Evolutionary conservation across 768 basidiomycete genomes (phyloP).

Genomic region (Pulveroboletus sp.): DNA sequence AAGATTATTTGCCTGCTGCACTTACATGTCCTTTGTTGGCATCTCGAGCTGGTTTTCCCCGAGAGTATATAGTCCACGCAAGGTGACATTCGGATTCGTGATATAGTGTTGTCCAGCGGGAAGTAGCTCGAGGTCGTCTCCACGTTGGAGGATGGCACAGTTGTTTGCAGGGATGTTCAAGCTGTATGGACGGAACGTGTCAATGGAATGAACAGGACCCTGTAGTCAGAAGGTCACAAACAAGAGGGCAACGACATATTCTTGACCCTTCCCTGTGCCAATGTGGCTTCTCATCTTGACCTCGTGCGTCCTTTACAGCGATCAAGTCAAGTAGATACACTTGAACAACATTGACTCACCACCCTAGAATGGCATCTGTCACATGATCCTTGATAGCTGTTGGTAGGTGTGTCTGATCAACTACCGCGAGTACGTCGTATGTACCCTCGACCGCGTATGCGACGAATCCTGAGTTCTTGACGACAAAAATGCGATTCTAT

Average conservation of each 20-base stretch:
- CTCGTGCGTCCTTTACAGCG: conserved; percentile 51
- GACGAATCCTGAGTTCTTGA: conserved; percentile 76
- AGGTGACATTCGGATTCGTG: conserved; percentile 77
- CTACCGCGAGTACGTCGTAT: conserved; percentile 72
- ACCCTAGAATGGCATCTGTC: conserved; percentile 62
- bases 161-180: conserved; percentile 83
- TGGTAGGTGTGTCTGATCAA: conserved; percentile 79
- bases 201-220: background rate
- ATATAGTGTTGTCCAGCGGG: conserved; percentile 82
- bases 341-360: conserved; percentile 20
- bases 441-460: conserved; percentile 74
- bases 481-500: conserved; percentile 70
- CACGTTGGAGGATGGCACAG: conserved; percentile 79
- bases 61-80: conserved; percentile 74
- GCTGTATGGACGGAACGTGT: conserved; percentile 33
- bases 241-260: conserved; percentile 80
- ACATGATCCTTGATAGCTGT: conserved; percentile 54
- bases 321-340: background rate
- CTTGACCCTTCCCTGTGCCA: conserved; percentile 40
- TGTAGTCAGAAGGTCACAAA: conserved; percentile 24
- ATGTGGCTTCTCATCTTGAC: conserved; percentile 69
- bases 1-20: background rate
- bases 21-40: conserved; percentile 84
- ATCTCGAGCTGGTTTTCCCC: conserved; percentile 84
- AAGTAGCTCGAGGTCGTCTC: conserved; percentile 73